Evolutionary conservation across 768 basidiomycete species (phyloP).

Genomic region (Lactarius quietus): DNA sequence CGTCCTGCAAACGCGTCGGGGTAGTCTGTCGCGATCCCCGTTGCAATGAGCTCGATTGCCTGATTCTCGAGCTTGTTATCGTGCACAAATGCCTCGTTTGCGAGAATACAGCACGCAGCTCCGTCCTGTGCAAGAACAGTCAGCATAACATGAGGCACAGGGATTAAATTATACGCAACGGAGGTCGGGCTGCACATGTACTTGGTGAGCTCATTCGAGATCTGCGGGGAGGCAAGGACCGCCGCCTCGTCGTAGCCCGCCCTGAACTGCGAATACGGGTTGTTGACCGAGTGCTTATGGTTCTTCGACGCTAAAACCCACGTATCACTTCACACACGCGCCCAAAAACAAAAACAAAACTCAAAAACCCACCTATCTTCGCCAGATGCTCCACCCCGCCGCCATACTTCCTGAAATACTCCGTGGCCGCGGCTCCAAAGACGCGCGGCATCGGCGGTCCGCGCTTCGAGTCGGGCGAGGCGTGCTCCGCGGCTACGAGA

Average conservation of each 20-base stretch:
- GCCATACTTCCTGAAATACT: constrained; percentile 75
- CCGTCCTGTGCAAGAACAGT: constrained; percentile 49
- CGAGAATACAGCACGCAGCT: constrained; percentile 72
- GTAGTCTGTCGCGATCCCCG: constrained; percentile 63
- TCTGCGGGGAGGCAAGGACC: constrained; percentile 60
- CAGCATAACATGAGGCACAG: background rate
- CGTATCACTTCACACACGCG: constrained; percentile 6
- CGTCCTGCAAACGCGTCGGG: constrained; percentile 59
- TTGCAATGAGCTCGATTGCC: constrained; percentile 77
- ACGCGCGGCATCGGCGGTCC: constrained; percentile 70
- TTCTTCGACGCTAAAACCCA: constrained; percentile 66
- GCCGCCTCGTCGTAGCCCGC: constrained; percentile 74
- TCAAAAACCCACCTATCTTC: constrained; percentile 56
- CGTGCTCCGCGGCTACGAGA: constrained; percentile 40
- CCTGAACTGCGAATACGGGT: constrained; percentile 85
- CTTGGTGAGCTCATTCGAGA: constrained; percentile 72
- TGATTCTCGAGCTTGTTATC: constrained; percentile 74
- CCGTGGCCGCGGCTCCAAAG: constrained; percentile 69
- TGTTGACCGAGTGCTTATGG: constrained; percentile 75
- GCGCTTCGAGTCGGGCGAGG: constrained; percentile 56
- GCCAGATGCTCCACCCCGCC: constrained; percentile 65
- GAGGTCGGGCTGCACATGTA: constrained; percentile 89
- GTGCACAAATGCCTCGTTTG: constrained; percentile 76
- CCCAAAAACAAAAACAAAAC: background rate
- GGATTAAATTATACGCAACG: constrained; percentile 6